phyloP scores from a whole-genome alignment of 805 yeast species.

The Debaryomyces hansenii region DNA sequence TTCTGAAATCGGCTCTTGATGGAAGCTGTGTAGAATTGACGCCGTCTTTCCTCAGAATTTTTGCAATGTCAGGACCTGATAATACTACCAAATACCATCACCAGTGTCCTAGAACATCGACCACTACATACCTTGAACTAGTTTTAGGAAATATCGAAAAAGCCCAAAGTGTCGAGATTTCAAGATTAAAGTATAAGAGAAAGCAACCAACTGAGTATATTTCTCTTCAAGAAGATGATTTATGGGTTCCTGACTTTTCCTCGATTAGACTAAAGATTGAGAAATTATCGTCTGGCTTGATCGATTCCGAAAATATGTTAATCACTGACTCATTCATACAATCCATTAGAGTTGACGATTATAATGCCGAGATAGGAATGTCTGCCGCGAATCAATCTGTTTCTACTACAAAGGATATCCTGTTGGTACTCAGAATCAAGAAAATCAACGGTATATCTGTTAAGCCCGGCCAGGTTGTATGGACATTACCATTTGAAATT shows the following conservation, averaged over 20 bases:
- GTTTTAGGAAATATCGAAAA: slow-evolving; percentile 28
- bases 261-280: slow-evolving; percentile 51
- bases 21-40: slow-evolving; percentile 31
- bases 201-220: slow-evolving; percentile 7
- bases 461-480: slow-evolving; percentile 19
- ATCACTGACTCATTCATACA: slow-evolving; percentile 27
- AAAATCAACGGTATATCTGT: slow-evolving; percentile 35
- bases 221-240: slow-evolving; percentile 21
- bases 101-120: slow-evolving; percentile 24
- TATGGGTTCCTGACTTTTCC: slow-evolving; percentile 40
- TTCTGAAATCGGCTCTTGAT: slow-evolving; percentile 17
- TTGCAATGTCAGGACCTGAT: slow-evolving; percentile 18
- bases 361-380: slow-evolving; percentile 1
- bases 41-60: slow-evolving; percentile 24
- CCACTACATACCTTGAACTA: slow-evolving; percentile 25
- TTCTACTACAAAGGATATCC: slow-evolving; percentile 6
- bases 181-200: slow-evolving; percentile 11
- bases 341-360: slow-evolving; percentile 5
- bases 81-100: slow-evolving; percentile 30
- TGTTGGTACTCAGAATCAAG: slow-evolving; percentile 22
- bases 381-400: neutral
- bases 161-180: slow-evolving; percentile 24
- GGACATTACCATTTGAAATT: slow-evolving; percentile 29
- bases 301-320: slow-evolving; percentile 40
- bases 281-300: slow-evolving; percentile 32